Base-by-base conservation (phyloP, 164 flowering plant genomes). In the Vitis vinifera region DNA sequence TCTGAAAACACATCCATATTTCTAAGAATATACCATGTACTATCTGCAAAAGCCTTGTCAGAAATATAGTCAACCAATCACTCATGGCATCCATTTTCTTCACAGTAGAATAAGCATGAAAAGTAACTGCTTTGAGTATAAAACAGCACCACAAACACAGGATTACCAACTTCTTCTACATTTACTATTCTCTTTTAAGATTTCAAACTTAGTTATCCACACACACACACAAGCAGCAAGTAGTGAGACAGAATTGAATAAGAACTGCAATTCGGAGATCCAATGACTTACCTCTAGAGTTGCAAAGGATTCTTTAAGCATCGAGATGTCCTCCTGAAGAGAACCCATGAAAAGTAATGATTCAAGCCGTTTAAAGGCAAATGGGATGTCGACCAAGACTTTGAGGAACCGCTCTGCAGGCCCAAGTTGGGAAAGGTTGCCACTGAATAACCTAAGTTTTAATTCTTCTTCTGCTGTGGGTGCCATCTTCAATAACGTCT, bases 401-500 rank as follows among this genome's bases (percentile, higher is more conserved):
- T 92, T 94, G 11, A 94, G 75, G 78, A 94, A 94, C 64, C 94
- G 83, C 63, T 94, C 98, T 16, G 97, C 96, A 30, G 88, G 86
- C 15, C 97, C 92, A 75, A 94, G 89, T 71, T 69, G 88, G 67
- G 98, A 84, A 73, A 80, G 70, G 14, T 89, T 90, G 37, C 97
- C 98, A 71, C 51, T 74, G 74, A 75, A 94, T 57, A 83, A 74
- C 73, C 93, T 86, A 55, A 91, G 92, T 84, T 90, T 91, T 67
- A 85, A 66, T 83, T 94, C 98, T 82, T 94, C 98, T 48, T 92
- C 97, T 44, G 80, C 23, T 50, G 94, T 88, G 14, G 98, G 98
- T 71, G 89, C 88, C 97, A 94, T 89, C 84, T 85, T 92, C 78
- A 91, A 72, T 73, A 94, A 71, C 65, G 90, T 86, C 65, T 89